Base-by-base conservation (phyloP, 495 filamentous ascomycete species). In the Echria macrotheca region DNA sequence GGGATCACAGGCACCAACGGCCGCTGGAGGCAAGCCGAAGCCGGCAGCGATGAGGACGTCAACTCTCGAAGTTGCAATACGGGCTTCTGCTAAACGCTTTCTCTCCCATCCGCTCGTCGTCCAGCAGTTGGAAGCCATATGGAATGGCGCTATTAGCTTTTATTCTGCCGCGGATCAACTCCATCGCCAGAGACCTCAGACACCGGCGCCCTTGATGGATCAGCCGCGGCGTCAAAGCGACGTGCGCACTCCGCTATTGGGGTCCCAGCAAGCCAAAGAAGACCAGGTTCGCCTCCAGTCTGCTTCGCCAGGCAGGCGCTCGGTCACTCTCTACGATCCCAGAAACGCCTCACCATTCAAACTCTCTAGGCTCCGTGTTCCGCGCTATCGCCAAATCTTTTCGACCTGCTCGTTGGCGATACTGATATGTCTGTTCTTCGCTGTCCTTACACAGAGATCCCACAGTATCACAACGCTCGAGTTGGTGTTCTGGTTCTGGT, bases 401-500 rank as follows among this genome's bases (percentile, higher is more conserved):
- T 95, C 89, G 3, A 96, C 91, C 0, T 70, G 85, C 49, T 95
- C 89, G 0, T 81, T 93, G 39, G 84, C 84, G 12, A 76, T 90
- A 24, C 72, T 96, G 55, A 76, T 96, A 18, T 81, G 81, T n/a
- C 72, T 96, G 28, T 95, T 88, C 57, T 65, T 95, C 17, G 83
- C 86, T 2, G 87, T 95, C 14, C 67, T 91, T 7, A 62, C 73
- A 33, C 66, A 85, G 60, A 71, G 86, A 46, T 89, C 87, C 15
- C 76, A 78, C 35, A 71, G 74, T 18, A 95, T 96, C 56, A 93
- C 89, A 10, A 71, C 79, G 2, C 66, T 95, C 6, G 91, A 96
- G 64, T 64, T 95, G 17, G 57, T 93, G 9, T 96, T 96, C 63
- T 96, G 91, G 91, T 84, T 96, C 63, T 96, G 91, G 91, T 91